Conservation (phyloP, 208 protist genomes). For the Trypanosoma congolense region DNA sequence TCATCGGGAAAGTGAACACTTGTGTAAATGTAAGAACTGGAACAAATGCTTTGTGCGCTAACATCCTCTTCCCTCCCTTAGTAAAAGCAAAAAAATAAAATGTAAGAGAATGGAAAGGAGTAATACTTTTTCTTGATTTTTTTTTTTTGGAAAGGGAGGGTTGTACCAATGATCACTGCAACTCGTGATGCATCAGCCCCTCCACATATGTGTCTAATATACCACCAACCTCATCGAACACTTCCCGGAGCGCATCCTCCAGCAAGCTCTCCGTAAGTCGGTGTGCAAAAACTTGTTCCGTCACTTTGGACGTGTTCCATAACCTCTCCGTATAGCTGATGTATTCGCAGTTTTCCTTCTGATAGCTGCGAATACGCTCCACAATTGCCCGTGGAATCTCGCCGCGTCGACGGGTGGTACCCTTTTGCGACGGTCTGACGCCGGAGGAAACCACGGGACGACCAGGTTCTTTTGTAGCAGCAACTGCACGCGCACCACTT, state of each 20-base stretch:
- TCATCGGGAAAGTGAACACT: too few relatives aligned
- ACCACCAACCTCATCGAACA: conserved; percentile 64
- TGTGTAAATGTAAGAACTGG: too few relatives aligned
- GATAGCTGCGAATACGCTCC: conserved; percentile 58
- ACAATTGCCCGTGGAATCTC: conserved; percentile 55
- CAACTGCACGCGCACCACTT: background rate
- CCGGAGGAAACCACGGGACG: conserved; percentile 6
- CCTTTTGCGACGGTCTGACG: background rate
- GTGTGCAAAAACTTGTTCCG: conserved; percentile 80
- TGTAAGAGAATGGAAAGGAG: too few relatives aligned
- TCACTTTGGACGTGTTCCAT: conserved; percentile 80
- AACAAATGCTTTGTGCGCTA: too few relatives aligned
- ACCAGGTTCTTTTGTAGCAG: background rate
- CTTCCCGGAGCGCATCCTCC: conserved; percentile 73
- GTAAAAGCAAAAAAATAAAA: too few relatives aligned
- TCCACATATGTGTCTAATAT: conserved; percentile 88
- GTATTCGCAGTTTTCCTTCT: conserved; percentile 67
- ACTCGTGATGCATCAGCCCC: conserved; percentile 72
- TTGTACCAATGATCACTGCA: conserved; percentile 37
- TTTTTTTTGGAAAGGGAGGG: background rate
- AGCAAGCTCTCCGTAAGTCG: conserved; percentile 63
- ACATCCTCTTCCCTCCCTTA: too few relatives aligned
- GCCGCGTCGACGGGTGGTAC: conserved; percentile 31
- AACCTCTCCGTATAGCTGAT: conserved; percentile 78
- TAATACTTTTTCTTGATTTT: too few relatives aligned